These are phyloP conservation scores for Tympanopsis confertula DNA, from an alignment of 2,329 filamentous ascomycete species.

Conservation along the genomic window DNA sequence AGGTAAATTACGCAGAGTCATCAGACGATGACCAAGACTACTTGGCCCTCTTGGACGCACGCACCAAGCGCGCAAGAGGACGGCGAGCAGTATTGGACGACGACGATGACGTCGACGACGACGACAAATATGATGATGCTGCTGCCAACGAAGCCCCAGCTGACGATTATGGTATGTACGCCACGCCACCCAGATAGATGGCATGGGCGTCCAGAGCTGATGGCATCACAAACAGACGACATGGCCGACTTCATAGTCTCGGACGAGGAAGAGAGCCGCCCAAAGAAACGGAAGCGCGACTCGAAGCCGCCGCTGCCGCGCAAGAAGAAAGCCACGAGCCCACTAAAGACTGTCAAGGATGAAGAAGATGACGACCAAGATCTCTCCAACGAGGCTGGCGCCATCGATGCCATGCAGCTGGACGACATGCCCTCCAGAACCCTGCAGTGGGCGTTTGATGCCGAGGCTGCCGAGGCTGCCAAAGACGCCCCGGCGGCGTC, in stretches of 20 bases:
- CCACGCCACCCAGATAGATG: constrained; percentile 2
- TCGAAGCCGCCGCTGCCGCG: constrained; percentile 37
- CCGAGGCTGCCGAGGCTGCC: constrained; percentile 24
- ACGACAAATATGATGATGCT: constrained; percentile 56
- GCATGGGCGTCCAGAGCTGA: constrained; percentile 4
- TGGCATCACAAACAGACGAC: too few species aligned
- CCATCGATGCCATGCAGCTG: constrained; percentile 39
- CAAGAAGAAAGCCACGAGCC: constrained; percentile 49
- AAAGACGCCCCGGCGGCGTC: constrained; percentile 11
- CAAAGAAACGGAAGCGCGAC: constrained; percentile 52
- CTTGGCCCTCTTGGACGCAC: constrained; percentile 40
- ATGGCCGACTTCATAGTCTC: constrained; percentile 80
- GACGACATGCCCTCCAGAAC: constrained; percentile 57
- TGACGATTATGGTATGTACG: constrained; percentile 45
- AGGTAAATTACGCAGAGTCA: constrained; percentile 78
- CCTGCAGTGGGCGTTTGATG: constrained; percentile 70
- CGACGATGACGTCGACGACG: constrained; percentile 54
- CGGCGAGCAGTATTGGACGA: constrained; percentile 40
- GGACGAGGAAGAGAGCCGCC: constrained; percentile 67
- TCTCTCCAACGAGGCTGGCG: constrained; percentile 40
- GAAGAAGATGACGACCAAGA: constrained; percentile 33
- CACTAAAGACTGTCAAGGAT: constrained; percentile 23
- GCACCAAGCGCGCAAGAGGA: constrained; percentile 24
- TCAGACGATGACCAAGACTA: constrained; percentile 71
- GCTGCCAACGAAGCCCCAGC: constrained; percentile 46